phyloP scores from a whole-genome alignment of 1,284 basidiomycete genomes.

The Ustilago loliicola region DNA sequence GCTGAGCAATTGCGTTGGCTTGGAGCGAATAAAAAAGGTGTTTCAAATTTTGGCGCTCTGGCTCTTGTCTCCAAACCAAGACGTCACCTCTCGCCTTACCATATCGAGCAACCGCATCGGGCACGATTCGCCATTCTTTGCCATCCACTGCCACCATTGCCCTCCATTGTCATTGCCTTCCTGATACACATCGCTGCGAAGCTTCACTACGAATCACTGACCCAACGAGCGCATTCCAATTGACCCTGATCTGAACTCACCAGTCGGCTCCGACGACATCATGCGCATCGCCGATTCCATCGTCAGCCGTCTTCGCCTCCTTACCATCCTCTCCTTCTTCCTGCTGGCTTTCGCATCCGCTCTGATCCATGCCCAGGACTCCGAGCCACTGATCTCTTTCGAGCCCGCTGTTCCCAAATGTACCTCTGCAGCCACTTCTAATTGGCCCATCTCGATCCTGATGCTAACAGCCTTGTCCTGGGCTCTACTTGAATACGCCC shows the following conservation, averaged over 20 bases:
- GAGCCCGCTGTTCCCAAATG: neutral
- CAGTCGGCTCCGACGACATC: neutral
- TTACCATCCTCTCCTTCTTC: neutral
- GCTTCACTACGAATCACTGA: neutral
- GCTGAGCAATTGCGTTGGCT: neutral
- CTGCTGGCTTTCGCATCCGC: neutral
- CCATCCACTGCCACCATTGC: neutral
- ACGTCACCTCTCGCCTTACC: neutral
- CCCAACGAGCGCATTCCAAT: conserved; percentile 2
- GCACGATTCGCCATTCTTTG: neutral
- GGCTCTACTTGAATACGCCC: conserved; percentile 25
- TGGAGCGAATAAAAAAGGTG: conserved; percentile 6
- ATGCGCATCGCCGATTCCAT: conserved; percentile 13
- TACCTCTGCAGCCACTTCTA: neutral
- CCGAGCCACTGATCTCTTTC: neutral
- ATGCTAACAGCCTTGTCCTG: conserved; percentile 10
- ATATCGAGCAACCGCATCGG: conserved; percentile 1
- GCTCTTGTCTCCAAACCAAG: conserved; percentile 4
- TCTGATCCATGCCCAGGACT: neutral
- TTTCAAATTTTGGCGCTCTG: conserved; percentile 8
- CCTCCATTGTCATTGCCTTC: neutral
- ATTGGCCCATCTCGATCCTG: neutral
- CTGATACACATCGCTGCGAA: neutral
- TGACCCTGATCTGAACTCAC: neutral
- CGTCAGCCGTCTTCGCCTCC: conserved; percentile 7